Conservation (phyloP, 441 rosid genomes). For the Eruca vesicaria region DNA sequence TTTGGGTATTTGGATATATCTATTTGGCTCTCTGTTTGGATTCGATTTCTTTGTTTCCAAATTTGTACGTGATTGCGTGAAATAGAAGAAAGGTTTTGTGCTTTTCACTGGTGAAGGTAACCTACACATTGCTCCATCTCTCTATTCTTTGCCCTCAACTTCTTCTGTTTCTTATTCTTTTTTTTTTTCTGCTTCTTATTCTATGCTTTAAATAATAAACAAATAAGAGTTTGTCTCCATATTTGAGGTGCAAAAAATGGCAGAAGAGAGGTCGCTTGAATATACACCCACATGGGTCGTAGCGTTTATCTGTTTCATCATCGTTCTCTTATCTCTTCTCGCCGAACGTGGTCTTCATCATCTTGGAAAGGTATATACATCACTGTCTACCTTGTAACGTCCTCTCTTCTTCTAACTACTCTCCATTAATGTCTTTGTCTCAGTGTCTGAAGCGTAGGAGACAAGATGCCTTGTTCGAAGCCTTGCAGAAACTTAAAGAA, state of each 20-base stretch:
- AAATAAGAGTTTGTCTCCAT: constrained; percentile 16
- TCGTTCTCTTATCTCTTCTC: constrained; percentile 56
- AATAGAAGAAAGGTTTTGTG: constrained; percentile 18
- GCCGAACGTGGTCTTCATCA: constrained; percentile 69
- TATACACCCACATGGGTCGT: constrained; percentile 83
- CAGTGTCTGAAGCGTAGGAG: constrained; percentile 48
- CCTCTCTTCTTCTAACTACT: neutral
- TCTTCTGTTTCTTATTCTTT: constrained; percentile 24
- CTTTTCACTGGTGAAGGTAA: constrained; percentile 10
- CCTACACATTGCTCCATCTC: neutral
- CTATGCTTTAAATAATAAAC: constrained; percentile 20
- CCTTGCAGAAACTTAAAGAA: constrained; percentile 79
- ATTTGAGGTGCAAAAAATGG: constrained; percentile 37
- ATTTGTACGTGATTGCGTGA: constrained; percentile 3
- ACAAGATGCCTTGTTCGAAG: constrained; percentile 60
- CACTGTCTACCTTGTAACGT: neutral
- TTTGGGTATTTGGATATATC: neutral
- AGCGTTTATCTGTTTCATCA: constrained; percentile 66
- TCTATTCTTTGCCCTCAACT: constrained; percentile 46
- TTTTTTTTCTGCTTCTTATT: no score
- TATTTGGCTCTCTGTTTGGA: neutral
- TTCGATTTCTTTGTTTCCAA: neutral
- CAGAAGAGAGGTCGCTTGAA: constrained; percentile 43
- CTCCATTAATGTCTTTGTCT: constrained; percentile 19
- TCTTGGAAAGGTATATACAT: constrained; percentile 59